These are phyloP conservation scores for Circinella umbellata DNA, from an alignment of 371 early-diverging fungal genomes.

Conservation along the genomic window DNA sequence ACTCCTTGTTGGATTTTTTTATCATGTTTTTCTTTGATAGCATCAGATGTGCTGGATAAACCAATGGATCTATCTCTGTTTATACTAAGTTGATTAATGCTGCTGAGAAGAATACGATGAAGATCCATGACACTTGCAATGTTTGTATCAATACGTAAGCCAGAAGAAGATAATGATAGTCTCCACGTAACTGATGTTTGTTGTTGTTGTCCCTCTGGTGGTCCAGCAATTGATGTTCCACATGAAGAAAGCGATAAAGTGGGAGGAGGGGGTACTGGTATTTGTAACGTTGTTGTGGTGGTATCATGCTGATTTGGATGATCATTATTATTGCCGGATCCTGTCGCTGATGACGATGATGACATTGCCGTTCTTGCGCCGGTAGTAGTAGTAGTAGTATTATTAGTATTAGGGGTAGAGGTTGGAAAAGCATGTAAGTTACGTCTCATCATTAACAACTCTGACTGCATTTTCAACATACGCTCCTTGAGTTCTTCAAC, in stretches of 20 bases:
- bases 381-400: slow-evolving; percentile 11
- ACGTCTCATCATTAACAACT: slow-evolving; percentile 54
- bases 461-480: slow-evolving; percentile 53
- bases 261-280: no score
- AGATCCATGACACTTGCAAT: slow-evolving; percentile 55
- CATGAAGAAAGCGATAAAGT: no score
- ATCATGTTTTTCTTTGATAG: slow-evolving; percentile 16
- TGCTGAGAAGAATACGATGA: slow-evolving; percentile 49
- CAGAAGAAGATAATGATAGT: slow-evolving; percentile 52
- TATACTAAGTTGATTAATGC: slow-evolving; percentile 53
- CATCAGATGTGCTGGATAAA: slow-evolving; percentile 40
- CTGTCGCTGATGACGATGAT: no score
- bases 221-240: no score
- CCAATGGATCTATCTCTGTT: slow-evolving; percentile 44
- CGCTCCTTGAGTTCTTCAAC: slow-evolving; percentile 56
- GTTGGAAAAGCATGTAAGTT: slow-evolving; percentile 32
- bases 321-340: no score
- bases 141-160: slow-evolving; percentile 54
- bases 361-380: neutral
- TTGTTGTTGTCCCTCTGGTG: neutral
- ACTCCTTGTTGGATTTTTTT: slow-evolving; percentile 4
- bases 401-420: neutral
- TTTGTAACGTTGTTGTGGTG: no score
- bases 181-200: slow-evolving; percentile 52
- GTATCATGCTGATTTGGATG: no score